These are phyloP conservation scores for Oryza officinalis DNA, from an alignment of 176 grass and related monocot genomes.

Conservation along the genomic window DNA sequence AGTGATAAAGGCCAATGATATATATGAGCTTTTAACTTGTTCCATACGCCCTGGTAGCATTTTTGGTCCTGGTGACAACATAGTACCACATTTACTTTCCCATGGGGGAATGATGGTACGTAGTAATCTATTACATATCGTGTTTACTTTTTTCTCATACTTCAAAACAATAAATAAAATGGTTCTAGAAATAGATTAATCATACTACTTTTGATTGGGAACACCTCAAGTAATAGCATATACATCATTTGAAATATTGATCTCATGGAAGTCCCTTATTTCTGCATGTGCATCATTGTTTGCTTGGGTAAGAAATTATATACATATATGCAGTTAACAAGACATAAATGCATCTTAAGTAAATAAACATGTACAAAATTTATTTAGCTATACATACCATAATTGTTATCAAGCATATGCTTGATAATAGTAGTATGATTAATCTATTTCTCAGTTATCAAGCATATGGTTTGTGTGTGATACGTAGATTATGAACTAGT, in stretches of 20 bases:
- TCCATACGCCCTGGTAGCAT: slow-evolving; percentile 68
- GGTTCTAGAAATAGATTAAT: neutral
- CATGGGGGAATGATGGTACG: slow-evolving; percentile 3
- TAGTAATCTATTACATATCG: neutral
- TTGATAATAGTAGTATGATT: too few species aligned
- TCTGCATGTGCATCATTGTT: neutral
- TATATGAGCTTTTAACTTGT: slow-evolving; percentile 58
- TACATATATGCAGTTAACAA: too few species aligned
- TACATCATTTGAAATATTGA: neutral
- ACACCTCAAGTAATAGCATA: too few species aligned
- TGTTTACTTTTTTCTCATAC: neutral
- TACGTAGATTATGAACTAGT: too few species aligned
- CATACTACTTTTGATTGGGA: neutral
- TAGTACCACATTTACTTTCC: slow-evolving; percentile 35
- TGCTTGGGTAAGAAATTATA: neutral
- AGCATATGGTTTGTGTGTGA: too few species aligned
- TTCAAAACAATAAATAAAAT: neutral
- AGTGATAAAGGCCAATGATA: slow-evolving; percentile 55
- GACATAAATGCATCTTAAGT: neutral
- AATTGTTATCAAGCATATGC: too few species aligned
- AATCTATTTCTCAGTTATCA: too few species aligned
- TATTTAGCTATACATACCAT: neutral
- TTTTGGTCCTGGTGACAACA: slow-evolving; percentile 58
- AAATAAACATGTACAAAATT: neutral
- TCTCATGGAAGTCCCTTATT: neutral